phyloP scores from a whole-genome alignment of 805 yeast genomes.

The Metschnikowia amazonensis region DNA sequence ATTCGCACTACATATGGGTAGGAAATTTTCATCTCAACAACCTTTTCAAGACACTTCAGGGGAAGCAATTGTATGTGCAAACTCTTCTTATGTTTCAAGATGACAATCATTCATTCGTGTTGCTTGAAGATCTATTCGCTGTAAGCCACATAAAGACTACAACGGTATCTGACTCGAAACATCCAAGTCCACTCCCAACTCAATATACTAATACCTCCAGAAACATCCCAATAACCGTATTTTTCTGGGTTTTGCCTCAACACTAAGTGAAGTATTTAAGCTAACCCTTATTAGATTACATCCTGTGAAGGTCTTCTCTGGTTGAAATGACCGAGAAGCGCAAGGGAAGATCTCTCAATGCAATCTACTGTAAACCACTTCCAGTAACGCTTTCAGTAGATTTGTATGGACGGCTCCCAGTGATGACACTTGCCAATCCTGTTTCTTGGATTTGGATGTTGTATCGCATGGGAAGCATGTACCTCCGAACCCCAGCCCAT shows the following conservation, averaged over 20 bases:
- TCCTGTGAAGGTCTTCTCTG: conserved; percentile 4
- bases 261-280: too few species aligned
- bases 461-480: conserved; percentile 26
- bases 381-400: conserved; percentile 48
- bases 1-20: background rate
- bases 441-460: conserved; percentile 54
- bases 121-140: conserved; percentile 36
- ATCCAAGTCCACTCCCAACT: background rate
- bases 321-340: conserved; percentile 29
- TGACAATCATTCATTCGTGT: conserved; percentile 24
- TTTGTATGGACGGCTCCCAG: conserved; percentile 45
- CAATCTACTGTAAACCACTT: conserved; percentile 46
- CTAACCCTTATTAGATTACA: background rate
- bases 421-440: conserved; percentile 61
- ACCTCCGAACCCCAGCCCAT: conserved; percentile 26
- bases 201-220: conserved; percentile 6
- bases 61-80: conserved; percentile 13
- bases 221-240: background rate
- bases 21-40: background rate
- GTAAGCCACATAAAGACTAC: conserved; percentile 86
- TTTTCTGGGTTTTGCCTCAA: background rate
- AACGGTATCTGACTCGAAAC: conserved; percentile 81
- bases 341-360: conserved; percentile 27
- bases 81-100: conserved; percentile 13
- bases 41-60: background rate